Conservation (phyloP, 352 stramenopile species). For the Globisporangium apiculatum region DNA sequence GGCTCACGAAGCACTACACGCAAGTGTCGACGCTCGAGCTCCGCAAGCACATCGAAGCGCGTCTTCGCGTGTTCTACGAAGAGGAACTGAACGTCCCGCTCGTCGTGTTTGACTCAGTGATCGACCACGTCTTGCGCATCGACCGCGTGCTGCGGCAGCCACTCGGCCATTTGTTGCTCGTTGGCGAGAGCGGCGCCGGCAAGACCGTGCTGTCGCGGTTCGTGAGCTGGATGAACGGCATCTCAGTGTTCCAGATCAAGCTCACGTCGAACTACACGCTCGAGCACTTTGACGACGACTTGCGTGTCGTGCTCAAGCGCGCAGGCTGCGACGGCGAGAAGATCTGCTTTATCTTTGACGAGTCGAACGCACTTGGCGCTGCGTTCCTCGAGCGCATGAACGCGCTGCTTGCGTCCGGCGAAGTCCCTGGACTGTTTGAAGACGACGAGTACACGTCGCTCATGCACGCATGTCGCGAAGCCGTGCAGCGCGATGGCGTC, state of each 20-base stretch:
- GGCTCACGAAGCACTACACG: slow-evolving; percentile 97
- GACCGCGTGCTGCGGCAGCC: slow-evolving; percentile 97
- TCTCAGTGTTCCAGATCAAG: slow-evolving; percentile 99
- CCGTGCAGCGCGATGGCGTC: slow-evolving; percentile 86
- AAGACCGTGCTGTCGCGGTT: slow-evolving; percentile 99
- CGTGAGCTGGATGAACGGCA: slow-evolving; percentile 99
- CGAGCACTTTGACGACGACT: slow-evolving; percentile 99
- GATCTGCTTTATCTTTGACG: slow-evolving; percentile 99
- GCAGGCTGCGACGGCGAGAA: slow-evolving; percentile 98
- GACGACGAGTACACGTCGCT: slow-evolving; percentile 98
- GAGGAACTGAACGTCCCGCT: slow-evolving; percentile 99
- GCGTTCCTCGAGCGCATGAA: slow-evolving; percentile 99
- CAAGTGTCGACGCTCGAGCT: slow-evolving; percentile 91
- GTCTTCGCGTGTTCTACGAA: slow-evolving; percentile 99
- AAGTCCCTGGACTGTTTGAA: slow-evolving; percentile 99
- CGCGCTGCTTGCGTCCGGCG: slow-evolving; percentile 97
- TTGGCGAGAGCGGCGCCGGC: slow-evolving; percentile 97
- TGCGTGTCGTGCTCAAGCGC: slow-evolving; percentile 95
- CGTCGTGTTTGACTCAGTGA: slow-evolving; percentile 99
- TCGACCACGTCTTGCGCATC: slow-evolving; percentile 98
- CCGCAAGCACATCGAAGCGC: slow-evolving; percentile 94
- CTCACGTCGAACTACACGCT: slow-evolving; percentile 97
- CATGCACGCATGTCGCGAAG: slow-evolving; percentile 94
- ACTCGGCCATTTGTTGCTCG: slow-evolving; percentile 97
- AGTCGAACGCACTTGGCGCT: slow-evolving; percentile 97